Evolutionary conservation across 2,329 filamentous ascomycete genomes (phyloP).

Genomic region (Geoglossum cookeanum): DNA sequence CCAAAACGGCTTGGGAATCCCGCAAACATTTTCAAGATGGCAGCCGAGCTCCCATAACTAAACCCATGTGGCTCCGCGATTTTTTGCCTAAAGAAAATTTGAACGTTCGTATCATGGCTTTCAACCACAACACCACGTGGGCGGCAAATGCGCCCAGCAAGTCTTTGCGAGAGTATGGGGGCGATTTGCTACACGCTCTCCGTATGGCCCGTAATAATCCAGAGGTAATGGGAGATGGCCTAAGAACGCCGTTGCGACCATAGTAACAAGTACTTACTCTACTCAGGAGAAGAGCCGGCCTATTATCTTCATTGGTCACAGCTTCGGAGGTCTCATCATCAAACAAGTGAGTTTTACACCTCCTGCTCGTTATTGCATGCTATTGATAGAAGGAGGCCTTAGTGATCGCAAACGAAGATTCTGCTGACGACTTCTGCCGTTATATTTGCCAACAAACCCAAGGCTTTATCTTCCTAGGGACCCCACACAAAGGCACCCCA

Average conservation of each 20-base stretch:
- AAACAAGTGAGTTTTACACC: conserved; percentile 2
- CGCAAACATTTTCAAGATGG: background rate
- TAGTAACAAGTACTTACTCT: background rate
- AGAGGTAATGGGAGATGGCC: background rate
- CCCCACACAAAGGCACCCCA: background rate
- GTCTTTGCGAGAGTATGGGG: conserved; percentile 3
- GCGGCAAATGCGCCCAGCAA: conserved; percentile 2
- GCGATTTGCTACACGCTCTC: conserved; percentile 1
- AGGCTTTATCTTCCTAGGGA: background rate
- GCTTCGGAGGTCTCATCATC: conserved; percentile 6
- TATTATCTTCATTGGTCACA: conserved; percentile 3
- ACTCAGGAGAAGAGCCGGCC: background rate
- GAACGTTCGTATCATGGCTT: conserved; percentile 2
- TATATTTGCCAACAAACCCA: background rate
- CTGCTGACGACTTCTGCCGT: background rate
- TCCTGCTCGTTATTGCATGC: background rate
- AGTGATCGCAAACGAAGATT: background rate
- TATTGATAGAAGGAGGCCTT: background rate
- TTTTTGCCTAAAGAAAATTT: background rate
- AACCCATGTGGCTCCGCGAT: background rate
- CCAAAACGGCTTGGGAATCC: background rate
- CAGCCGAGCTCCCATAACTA: background rate
- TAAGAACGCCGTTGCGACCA: background rate
- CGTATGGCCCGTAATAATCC: background rate
- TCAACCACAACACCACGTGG: conserved; percentile 5